Percentiles rank a stretch among this genome's conserved stretches.
phyloP scores from a whole-genome alignment of 2,329 filamentous ascomycete genomes.

The Fusarium sp. region DNA sequence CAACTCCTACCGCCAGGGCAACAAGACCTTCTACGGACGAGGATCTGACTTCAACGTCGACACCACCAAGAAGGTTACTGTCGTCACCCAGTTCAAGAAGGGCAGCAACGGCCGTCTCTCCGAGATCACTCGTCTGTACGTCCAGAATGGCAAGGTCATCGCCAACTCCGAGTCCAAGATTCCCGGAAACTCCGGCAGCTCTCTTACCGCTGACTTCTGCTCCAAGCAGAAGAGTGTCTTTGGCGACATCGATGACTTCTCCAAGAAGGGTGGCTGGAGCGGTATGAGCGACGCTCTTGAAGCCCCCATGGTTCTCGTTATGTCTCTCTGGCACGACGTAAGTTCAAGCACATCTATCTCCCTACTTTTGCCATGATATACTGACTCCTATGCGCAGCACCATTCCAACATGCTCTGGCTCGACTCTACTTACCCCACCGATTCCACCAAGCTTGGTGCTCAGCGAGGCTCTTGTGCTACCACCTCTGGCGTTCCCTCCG shows the following conservation, averaged over 20 bases:
- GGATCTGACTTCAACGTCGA: constrained; percentile 67
- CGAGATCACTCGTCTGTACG: constrained; percentile 74
- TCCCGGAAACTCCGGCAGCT: constrained; percentile 57
- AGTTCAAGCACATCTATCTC: constrained; percentile 30
- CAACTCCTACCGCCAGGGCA: constrained; percentile 76
- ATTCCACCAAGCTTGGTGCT: constrained; percentile 60
- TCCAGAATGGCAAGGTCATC: constrained; percentile 72
- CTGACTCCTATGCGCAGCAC: constrained; percentile 55
- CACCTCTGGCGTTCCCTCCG: constrained; percentile 58
- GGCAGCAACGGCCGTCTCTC: constrained; percentile 64
- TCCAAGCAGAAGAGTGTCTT: constrained; percentile 69
- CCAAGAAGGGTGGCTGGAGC: constrained; percentile 67
- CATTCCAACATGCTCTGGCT: constrained; percentile 80
- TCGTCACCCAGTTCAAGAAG: constrained; percentile 74
- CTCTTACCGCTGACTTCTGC: constrained; percentile 71
- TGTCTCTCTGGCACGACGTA: constrained; percentile 72
- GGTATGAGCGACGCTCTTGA: constrained; percentile 64
- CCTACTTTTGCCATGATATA: not conserved
- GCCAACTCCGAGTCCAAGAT: constrained; percentile 63
- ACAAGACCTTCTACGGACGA: constrained; percentile 72
- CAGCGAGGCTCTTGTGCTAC: constrained; percentile 68
- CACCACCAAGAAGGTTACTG: constrained; percentile 71
- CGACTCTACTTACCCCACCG: constrained; percentile 73
- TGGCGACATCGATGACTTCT: constrained; percentile 67
- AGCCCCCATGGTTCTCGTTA: constrained; percentile 62